Evolutionary conservation across 1,139 yeast species (phyloP).

Genomic region (Debaryomycetaceae sp.): DNA sequence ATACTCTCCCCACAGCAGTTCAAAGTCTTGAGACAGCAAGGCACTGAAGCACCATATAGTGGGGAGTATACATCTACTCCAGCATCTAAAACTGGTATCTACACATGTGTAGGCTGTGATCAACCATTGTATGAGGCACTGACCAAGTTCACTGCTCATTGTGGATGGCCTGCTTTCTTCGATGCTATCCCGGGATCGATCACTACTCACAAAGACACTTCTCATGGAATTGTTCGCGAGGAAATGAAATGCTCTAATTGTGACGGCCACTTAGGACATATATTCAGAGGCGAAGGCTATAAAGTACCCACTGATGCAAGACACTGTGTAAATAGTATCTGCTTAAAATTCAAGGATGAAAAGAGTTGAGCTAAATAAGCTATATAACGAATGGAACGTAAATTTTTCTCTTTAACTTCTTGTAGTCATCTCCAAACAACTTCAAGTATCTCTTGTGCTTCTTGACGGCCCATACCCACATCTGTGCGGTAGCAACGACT

Average conservation of each 20-base stretch:
- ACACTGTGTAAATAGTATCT: constrained; percentile 89
- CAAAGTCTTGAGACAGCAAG: constrained; percentile 70
- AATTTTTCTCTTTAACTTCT: constrained; percentile 62
- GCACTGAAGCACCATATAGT: constrained; percentile 80
- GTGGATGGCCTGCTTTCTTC: constrained; percentile 98
- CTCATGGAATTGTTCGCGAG: constrained; percentile 74
- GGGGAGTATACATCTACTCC: constrained; percentile 63
- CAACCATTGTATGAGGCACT: constrained; percentile 74
- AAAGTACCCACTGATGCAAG: constrained; percentile 86
- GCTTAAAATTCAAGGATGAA: constrained; percentile 54
- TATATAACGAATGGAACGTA: constrained; percentile 46
- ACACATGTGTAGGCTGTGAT: constrained; percentile 82
- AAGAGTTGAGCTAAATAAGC: constrained; percentile 1
- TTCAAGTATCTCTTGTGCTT: constrained; percentile 65
- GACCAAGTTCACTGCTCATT: constrained; percentile 83
- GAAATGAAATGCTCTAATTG: constrained; percentile 90
- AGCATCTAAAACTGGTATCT: constrained; percentile 52
- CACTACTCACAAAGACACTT: constrained; percentile 53
- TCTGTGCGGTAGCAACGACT: constrained; percentile 69
- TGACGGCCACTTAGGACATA: constrained; percentile 94
- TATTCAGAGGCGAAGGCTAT: constrained; percentile 93
- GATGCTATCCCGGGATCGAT: constrained; percentile 84
- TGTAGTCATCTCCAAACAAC: constrained; percentile 74
- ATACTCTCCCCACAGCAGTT: constrained; percentile 74
- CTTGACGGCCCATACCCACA: constrained; percentile 76